Percentiles rank a stretch among this genome's conserved stretches.
Evolutionary conservation across 208 protist species (phyloP).

Genomic region (Perkinsela sp.): DNA sequence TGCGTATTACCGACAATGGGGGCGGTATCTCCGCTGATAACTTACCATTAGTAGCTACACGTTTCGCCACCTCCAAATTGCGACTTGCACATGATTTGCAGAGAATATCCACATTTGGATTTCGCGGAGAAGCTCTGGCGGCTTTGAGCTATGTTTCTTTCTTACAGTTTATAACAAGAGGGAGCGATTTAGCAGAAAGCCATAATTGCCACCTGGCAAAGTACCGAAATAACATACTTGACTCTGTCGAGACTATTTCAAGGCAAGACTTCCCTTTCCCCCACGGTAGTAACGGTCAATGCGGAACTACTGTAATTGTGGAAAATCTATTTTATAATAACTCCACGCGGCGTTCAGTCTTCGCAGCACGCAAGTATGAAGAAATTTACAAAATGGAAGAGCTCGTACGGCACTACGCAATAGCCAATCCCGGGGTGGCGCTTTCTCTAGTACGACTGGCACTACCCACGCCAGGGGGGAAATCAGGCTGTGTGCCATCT

Average conservation of each 20-base stretch:
- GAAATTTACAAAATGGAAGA: slow-evolving; percentile 71
- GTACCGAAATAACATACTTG: slow-evolving; percentile 71
- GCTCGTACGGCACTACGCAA: slow-evolving; percentile 55
- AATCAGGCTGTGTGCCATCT: too few relatives aligned
- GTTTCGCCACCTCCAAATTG: slow-evolving; percentile 83
- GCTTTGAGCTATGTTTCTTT: slow-evolving; percentile 38
- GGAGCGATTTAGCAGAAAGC: neutral
- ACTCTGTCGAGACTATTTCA: slow-evolving; percentile 11
- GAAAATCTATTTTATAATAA: slow-evolving; percentile 68
- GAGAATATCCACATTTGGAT: slow-evolving; percentile 53
- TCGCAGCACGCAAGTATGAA: slow-evolving; percentile 33
- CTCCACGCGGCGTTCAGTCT: slow-evolving; percentile 24
- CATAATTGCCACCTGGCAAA: slow-evolving; percentile 6
- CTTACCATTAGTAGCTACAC: slow-evolving; percentile 78
- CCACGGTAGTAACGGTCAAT: slow-evolving; percentile 30
- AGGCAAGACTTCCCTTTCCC: slow-evolving; percentile 3
- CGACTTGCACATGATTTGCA: slow-evolving; percentile 53
- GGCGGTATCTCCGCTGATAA: slow-evolving; percentile 75
- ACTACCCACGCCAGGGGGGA: neutral
- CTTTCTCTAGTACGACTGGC: slow-evolving; percentile 5
- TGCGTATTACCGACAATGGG: slow-evolving; percentile 91
- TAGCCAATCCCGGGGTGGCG: slow-evolving; percentile 6
- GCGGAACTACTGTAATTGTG: slow-evolving; percentile 41
- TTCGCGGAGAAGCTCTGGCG: slow-evolving; percentile 62
- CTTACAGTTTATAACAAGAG: neutral